Conservation (phyloP, 176 grass and related monocot species). For the Hordeum vulgare region MorexV3_pseudomolecules_assembly NC_058518.1:476668189-476668688, state of each 20-base stretch:
- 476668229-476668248: too few species aligned
- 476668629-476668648: neutral
- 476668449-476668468: neutral
- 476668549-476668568: neutral
- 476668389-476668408: neutral
- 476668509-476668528: conserved; percentile 4
- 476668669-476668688: neutral
- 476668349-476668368: too few species aligned
- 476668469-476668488: neutral
- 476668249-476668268: too few species aligned
- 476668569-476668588: neutral
- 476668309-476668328: too few species aligned
- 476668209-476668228: too few species aligned
- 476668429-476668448: neutral
- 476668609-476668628: neutral
- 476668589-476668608: neutral
- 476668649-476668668: neutral
- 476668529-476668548: neutral
- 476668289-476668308: too few species aligned
- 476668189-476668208: too few species aligned
- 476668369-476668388: too few species aligned
- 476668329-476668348: too few species aligned
- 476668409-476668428: neutral
- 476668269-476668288: too few species aligned
- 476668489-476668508: conserved; percentile 2